A percentile compares a stretch with the other conserved stretches of the same genome.
These are phyloP conservation scores for Cystofilobasidium ferigula DNA, from an alignment of 768 basidiomycete species.

Conservation along the genomic window DNA sequence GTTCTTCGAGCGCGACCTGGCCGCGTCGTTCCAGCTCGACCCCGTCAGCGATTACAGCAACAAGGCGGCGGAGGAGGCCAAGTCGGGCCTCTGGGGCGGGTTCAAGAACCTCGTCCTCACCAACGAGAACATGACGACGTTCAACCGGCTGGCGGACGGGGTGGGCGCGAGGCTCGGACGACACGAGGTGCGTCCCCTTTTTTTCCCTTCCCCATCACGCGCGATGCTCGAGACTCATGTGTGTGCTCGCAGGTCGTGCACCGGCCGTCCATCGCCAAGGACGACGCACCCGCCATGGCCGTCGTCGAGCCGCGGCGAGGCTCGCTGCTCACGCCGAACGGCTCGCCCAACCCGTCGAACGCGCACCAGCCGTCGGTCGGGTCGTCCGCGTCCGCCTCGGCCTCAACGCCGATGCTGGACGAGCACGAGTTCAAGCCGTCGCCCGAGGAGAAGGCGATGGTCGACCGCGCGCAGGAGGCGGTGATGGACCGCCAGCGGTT, in stretches of 20 bases:
- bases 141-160: constrained; percentile 63
- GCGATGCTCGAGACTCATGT: not conserved
- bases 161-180: constrained; percentile 88
- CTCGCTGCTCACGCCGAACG: constrained; percentile 55
- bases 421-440: constrained; percentile 24
- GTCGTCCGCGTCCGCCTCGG: constrained; percentile 38
- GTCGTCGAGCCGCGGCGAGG: constrained; percentile 56
- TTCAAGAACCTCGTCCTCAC: constrained; percentile 61
- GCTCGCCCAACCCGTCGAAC: constrained; percentile 27
- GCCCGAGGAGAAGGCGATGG: constrained; percentile 47
- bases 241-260: constrained; percentile 49
- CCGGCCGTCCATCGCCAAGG: constrained; percentile 74
- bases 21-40: constrained; percentile 73
- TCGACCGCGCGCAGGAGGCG: constrained; percentile 66
- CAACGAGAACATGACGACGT: constrained; percentile 44
- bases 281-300: constrained; percentile 60
- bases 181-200: constrained; percentile 52
- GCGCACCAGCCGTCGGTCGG: constrained; percentile 30
- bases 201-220: too few relatives aligned
- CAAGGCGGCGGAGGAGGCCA: constrained; percentile 41
- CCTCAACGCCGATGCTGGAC: constrained; percentile 29
- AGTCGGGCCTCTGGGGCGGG: constrained; percentile 41
- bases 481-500: constrained; percentile 87
- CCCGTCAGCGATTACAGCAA: constrained; percentile 38
- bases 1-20: constrained; percentile 89